A percentile compares a stretch with the other conserved stretches of the same genome.
These are phyloP conservation scores for Myxozyma vanderwaltii DNA, from an alignment of 805 yeast species.

Conservation along the genomic window DNA sequence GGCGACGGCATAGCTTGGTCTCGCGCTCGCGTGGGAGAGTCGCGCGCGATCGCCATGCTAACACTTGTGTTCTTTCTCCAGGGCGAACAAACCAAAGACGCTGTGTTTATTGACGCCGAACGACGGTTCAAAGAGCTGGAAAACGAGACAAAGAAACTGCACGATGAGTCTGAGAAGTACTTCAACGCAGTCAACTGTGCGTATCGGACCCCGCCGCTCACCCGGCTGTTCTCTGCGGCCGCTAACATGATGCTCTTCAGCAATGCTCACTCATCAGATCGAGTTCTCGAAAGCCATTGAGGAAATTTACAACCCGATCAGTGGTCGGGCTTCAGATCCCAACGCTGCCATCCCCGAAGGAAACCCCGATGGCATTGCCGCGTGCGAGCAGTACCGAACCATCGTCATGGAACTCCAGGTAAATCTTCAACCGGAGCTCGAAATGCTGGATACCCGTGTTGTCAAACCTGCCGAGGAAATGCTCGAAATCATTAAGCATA, in stretches of 20 bases:
- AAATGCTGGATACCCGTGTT: constrained; percentile 84
- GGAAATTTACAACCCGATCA: constrained; percentile 93
- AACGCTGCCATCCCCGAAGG: constrained; percentile 84
- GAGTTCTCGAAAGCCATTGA: constrained; percentile 95
- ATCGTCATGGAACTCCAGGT: constrained; percentile 84
- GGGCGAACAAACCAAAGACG: constrained; percentile 61
- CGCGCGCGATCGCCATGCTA: background rate
- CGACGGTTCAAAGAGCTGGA: constrained; percentile 93
- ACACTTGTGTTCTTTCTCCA: constrained; percentile 8
- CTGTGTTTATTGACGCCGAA: constrained; percentile 94
- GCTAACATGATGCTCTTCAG: constrained; percentile 7
- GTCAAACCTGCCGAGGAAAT: constrained; percentile 91
- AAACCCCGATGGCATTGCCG: constrained; percentile 94
- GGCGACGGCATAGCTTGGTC: too few relatives aligned
- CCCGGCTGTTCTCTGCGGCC: background rate
- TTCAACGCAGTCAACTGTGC: constrained; percentile 82
- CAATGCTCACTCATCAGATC: constrained; percentile 86
- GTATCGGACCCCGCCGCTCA: too few relatives aligned
- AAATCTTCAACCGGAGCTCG: constrained; percentile 87
- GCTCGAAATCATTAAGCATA: constrained; percentile 73
- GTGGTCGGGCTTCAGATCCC: constrained; percentile 90
- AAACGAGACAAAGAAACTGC: constrained; percentile 80
- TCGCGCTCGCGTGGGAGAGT: background rate
- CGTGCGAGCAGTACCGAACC: constrained; percentile 86
- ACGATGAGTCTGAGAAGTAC: constrained; percentile 87